phyloP scores from a whole-genome alignment of 768 basidiomycete species.

The Leccinum imitatum region DNA sequence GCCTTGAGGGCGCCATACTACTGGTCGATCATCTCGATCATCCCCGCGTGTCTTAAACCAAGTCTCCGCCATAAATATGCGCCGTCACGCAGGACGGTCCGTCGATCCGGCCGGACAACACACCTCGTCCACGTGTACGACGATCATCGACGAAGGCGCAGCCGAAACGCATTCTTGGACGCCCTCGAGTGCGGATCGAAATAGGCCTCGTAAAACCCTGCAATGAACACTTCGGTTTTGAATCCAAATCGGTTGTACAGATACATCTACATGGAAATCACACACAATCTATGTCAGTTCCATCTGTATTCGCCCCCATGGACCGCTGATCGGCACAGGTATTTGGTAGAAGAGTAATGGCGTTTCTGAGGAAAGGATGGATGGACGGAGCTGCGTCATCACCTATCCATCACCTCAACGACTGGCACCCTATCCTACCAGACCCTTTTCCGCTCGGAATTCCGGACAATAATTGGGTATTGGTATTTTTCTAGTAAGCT shows the following conservation, averaged over 20 bases:
- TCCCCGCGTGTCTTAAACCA: neutral
- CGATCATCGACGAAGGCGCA: too few relatives aligned
- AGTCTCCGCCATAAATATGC: constrained; percentile 1
- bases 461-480: too few relatives aligned
- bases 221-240: constrained; percentile 82
- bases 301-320: too few relatives aligned
- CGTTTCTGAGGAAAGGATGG: too few relatives aligned
- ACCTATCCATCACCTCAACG: too few relatives aligned
- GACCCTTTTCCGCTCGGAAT: too few relatives aligned
- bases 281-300: too few relatives aligned
- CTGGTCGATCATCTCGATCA: neutral
- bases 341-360: too few relatives aligned
- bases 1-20: neutral
- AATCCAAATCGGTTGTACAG: constrained; percentile 86
- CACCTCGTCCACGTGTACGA: neutral
- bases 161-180: constrained; percentile 79
- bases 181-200: constrained; percentile 65
- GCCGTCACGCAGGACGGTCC: neutral
- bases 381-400: too few relatives aligned
- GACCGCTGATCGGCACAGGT: too few relatives aligned
- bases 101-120: neutral
- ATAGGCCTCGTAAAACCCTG: constrained; percentile 79
- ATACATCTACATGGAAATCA: constrained; percentile 25
- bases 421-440: too few relatives aligned
- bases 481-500: too few relatives aligned